Conservation (phyloP, 495 filamentous ascomycete species). For the Acidiella bohemica region DNA sequence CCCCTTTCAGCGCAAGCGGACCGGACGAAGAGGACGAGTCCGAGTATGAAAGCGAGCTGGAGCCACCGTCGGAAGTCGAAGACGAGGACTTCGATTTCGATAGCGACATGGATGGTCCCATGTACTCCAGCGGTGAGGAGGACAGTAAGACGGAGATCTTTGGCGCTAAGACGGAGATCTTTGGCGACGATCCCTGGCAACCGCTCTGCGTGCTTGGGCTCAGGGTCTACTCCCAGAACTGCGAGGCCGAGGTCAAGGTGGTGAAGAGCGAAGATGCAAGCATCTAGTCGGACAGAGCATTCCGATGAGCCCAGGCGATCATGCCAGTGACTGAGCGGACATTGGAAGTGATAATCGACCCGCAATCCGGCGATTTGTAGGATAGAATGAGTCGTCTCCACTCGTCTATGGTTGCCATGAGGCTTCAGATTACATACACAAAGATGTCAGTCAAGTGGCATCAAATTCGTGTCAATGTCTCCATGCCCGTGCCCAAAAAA, state of each 20-base stretch:
- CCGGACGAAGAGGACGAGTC: not conserved
- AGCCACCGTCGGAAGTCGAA: constrained; percentile 6
- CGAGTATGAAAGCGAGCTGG: constrained; percentile 1
- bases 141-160: not conserved
- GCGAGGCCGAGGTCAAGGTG: constrained; percentile 8
- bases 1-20: not conserved
- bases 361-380: too few species aligned
- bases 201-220: constrained; percentile 70
- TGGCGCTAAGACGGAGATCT: constrained; percentile 14
- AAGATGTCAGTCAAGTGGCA: not conserved
- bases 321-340: too few species aligned
- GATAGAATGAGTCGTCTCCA: too few species aligned
- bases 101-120: constrained; percentile 21
- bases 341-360: too few species aligned
- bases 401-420: too few species aligned
- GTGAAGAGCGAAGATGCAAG: constrained; percentile 7
- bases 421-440: too few species aligned
- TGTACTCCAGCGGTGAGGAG: constrained; percentile 5
- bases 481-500: too few species aligned
- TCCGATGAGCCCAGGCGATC: too few species aligned
- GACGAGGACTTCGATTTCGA: constrained; percentile 28
- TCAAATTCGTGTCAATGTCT: not conserved
- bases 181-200: constrained; percentile 58
- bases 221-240: constrained; percentile 39
- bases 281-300: not conserved